Percentiles rank a stretch among this genome's conserved stretches.
phyloP scores from a whole-genome alignment of 345 rosid species.

The Citrus reticulata region DNA sequence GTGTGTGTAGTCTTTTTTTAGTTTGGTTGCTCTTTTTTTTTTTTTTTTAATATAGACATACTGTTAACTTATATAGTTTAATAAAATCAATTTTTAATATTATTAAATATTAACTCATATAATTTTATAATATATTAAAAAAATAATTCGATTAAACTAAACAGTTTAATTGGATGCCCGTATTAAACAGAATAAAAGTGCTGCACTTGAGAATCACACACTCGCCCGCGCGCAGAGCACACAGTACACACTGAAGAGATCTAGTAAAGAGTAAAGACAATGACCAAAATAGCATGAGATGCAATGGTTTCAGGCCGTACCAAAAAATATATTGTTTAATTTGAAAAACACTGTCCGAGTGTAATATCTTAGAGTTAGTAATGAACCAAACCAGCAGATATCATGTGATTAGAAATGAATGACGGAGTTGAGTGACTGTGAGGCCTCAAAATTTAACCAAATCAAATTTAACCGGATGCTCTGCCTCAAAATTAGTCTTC shows the following conservation, averaged over 20 bases:
- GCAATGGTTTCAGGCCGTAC: neutral
- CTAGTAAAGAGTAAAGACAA: neutral
- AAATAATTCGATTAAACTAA: fast-evolving
- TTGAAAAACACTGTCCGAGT: neutral
- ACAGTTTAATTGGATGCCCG: too few relatives aligned
- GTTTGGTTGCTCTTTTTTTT: fast-evolving
- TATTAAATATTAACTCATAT: too few relatives aligned
- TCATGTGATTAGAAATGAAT: conserved; percentile 1
- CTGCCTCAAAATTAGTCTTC: neutral
- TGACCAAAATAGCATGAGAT: neutral
- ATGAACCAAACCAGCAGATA: neutral
- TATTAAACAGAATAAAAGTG: too few relatives aligned
- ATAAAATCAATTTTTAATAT: too few relatives aligned
- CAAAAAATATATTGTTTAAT: neutral
- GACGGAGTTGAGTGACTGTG: too few relatives aligned
- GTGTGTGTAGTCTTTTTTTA: too few relatives aligned
- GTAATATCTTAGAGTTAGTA: neutral
- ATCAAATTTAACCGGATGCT: neutral
- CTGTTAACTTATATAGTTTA: fast-evolving
- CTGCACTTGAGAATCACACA: too few relatives aligned
- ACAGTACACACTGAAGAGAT: too few relatives aligned
- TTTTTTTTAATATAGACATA: too few relatives aligned
- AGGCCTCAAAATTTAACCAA: neutral
- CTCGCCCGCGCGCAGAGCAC: too few relatives aligned
- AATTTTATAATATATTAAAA: too few relatives aligned